These are phyloP conservation scores for Lachnellula subtilissima DNA, from an alignment of 2,329 filamentous ascomycete species.

Conservation along the genomic window DNA sequence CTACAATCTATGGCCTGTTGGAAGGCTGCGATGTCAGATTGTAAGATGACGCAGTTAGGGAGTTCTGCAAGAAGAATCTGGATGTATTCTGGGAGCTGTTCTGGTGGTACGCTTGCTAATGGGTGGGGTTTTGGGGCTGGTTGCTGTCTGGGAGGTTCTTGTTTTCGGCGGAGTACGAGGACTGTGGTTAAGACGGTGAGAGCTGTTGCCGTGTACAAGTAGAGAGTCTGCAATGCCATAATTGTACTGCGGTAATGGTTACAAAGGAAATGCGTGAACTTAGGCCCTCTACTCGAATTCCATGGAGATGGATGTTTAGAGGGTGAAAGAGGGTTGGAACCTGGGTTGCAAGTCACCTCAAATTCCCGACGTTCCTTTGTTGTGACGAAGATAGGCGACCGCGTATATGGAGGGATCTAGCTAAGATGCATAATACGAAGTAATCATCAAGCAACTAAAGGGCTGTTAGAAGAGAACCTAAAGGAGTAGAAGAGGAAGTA, in stretches of 20 bases:
- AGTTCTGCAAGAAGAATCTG: not conserved
- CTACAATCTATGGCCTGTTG: not conserved
- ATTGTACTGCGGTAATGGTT: not conserved
- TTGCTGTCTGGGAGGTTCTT: not conserved
- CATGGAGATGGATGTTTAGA: no score
- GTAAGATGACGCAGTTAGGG: not conserved
- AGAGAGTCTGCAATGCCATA: not conserved
- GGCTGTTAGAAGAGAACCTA: no score
- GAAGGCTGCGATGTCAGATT: not conserved
- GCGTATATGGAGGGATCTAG: no score
- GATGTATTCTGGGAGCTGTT: constrained; percentile 1
- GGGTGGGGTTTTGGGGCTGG: constrained; percentile 1
- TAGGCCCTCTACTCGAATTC: no score
- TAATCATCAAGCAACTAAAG: no score
- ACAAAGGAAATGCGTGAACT: no score
- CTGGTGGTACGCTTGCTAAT: not conserved
- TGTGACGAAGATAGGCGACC: no score
- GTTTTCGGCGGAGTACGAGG: not conserved
- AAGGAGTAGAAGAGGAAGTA: no score
- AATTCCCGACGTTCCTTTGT: no score
- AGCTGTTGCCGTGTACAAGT: not conserved
- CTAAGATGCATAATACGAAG: no score
- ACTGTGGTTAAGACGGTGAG: not conserved
- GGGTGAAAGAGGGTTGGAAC: no score
- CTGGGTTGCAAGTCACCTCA: no score